phyloP scores from a whole-genome alignment of 2,329 filamentous ascomycete genomes.

The Coleophoma eucalyptorum region DNA sequence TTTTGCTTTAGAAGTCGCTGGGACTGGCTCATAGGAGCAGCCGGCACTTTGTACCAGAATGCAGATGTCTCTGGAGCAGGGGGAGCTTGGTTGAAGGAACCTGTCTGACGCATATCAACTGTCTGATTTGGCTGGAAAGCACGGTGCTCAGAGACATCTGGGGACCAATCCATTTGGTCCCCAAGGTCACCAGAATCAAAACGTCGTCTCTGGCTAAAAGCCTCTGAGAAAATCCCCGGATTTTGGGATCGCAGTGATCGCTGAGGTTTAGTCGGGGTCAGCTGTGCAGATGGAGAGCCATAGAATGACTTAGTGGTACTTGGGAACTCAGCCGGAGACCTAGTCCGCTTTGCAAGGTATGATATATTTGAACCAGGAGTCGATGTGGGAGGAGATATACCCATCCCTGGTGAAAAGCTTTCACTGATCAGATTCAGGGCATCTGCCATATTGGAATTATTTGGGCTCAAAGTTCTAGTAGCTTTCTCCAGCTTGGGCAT shows the following conservation, averaged over 20 bases:
- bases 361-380: no score
- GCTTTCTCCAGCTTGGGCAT: background rate
- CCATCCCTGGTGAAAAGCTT: no score
- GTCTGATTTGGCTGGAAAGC: background rate
- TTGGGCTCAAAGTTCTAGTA: background rate
- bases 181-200: no score
- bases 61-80: background rate
- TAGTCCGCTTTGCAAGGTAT: no score
- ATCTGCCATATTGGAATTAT: background rate
- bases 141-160: background rate
- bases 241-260: background rate
- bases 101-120: background rate
- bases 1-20: background rate
- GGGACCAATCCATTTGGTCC: background rate
- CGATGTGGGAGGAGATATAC: no score
- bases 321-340: background rate
- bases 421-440: background rate
- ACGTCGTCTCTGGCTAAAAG: no score
- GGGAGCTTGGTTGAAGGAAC: background rate
- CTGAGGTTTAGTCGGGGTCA: background rate
- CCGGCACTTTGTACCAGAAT: background rate
- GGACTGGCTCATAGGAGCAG: background rate
- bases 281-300: background rate
- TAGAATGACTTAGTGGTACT: background rate
- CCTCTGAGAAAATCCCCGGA: no score